Base-by-base conservation (phyloP, 495 filamentous ascomycete species). In the Aspergillus ellipticus region DNA sequence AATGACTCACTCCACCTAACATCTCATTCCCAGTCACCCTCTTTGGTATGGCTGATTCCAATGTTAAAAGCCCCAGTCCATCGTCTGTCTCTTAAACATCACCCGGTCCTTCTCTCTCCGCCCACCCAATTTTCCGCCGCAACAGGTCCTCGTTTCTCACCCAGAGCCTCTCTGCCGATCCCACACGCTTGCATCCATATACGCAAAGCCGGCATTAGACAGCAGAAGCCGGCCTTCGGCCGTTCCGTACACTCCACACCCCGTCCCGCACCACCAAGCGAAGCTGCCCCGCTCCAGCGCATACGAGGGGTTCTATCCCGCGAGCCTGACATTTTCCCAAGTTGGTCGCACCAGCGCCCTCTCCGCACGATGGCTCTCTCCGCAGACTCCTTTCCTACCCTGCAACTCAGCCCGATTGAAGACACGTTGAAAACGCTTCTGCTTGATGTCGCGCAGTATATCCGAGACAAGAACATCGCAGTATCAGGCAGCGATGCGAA, bases 401-500 rank as follows among this genome's bases (percentile, higher is more conserved):
- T 90, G 16, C 63, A 79, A 47, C 81, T 95, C 51, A 90, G 78
- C 17, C 75, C 81, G 3, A 75, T 81, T 42, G 91, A 96, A 68
- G 70, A 75, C 33, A 85, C 82, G 29, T 77, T 96, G 37, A 83
- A 85, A 54, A 70, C 75, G 26, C 79, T 96, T 15, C 79, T 96
- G 15, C 76, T 94, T 8, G 87, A 90, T 69, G 85, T 89, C 31
- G 89, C 88, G 35, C 63, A 79, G 21, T 85, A 85, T 70, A 86
- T 90, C 57, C 79, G 85, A 54, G 65, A 81, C 15, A 75, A 80
- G n/a, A 69, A 76, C 9, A 63, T 65, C 39, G 52, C 63, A 15
- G 62, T 75, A 28, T 78, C 80, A 48, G 77, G 35, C 2, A 55
- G 24, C n/a, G 52, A 64, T 53, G 53, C 15, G 1, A 57, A 67